Evolutionary conservation across 352 stramenopile species (phyloP).

Genomic region (Pythium periplocum): DNA sequence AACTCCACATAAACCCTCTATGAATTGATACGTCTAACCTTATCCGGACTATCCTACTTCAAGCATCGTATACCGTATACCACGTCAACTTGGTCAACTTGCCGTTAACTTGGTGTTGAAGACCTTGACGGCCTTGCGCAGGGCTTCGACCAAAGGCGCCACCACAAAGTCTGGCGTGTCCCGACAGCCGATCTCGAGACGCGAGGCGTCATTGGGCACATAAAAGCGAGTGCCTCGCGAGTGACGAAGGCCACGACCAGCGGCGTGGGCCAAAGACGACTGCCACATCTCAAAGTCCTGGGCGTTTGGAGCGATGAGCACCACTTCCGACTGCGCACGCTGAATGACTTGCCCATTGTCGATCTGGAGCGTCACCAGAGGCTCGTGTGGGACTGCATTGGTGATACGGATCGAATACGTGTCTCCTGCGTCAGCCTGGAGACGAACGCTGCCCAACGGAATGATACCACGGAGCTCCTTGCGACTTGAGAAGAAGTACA

Average conservation of each 20-base stretch:
- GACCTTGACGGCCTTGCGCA: slow-evolving; percentile 80
- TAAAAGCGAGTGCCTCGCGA: slow-evolving; percentile 83
- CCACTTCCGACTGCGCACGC: slow-evolving; percentile 73
- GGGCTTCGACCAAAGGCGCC: slow-evolving; percentile 57
- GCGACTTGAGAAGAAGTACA: slow-evolving; percentile 84
- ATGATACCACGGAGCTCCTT: slow-evolving; percentile 86
- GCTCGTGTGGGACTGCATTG: slow-evolving; percentile 44
- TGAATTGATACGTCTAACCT: slow-evolving; percentile 2
- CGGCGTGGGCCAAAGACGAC: slow-evolving; percentile 76
- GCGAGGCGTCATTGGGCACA: slow-evolving; percentile 73
- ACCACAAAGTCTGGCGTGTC: slow-evolving; percentile 81
- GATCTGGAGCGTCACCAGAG: slow-evolving; percentile 72
- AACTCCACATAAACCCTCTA: too few relatives aligned
- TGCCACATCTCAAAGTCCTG: slow-evolving; percentile 89
- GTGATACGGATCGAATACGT: slow-evolving; percentile 67
- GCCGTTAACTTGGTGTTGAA: slow-evolving; percentile 68
- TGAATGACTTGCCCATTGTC: slow-evolving; percentile 80
- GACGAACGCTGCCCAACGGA: slow-evolving; percentile 64
- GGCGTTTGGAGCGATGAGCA: slow-evolving; percentile 51
- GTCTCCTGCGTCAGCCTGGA: slow-evolving; percentile 56
- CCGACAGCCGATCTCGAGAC: slow-evolving; percentile 68
- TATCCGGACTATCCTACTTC: background rate
- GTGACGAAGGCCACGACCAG: slow-evolving; percentile 73
- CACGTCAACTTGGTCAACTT: slow-evolving; percentile 9
- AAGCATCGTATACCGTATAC: background rate